Conservation (phyloP, 2,329 filamentous ascomycete genomes). For the Neocucurbitaria cava region DNA sequence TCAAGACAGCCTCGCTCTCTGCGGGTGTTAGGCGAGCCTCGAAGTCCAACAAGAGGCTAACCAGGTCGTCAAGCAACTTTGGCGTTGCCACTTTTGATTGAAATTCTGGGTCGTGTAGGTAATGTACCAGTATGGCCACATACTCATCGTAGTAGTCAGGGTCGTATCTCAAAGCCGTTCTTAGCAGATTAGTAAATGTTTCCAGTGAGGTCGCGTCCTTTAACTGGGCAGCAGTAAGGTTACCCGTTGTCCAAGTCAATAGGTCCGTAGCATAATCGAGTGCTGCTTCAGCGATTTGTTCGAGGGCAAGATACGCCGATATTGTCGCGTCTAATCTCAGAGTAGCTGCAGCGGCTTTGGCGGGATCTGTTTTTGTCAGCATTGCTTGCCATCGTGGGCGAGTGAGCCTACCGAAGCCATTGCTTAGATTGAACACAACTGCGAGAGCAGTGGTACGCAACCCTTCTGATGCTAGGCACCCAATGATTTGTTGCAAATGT, state of each 20-base stretch:
- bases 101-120: slow-evolving; percentile 45
- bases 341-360: slow-evolving; percentile 41
- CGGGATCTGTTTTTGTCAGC: slow-evolving; percentile 40
- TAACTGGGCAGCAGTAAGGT: slow-evolving; percentile 43
- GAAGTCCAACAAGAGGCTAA: slow-evolving; percentile 41
- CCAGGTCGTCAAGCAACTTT: slow-evolving; percentile 35
- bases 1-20: slow-evolving; percentile 36
- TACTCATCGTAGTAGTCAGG: slow-evolving; percentile 47
- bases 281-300: slow-evolving; percentile 39
- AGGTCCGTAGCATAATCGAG: slow-evolving; percentile 45
- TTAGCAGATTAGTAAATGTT: slow-evolving; percentile 37
- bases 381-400: background rate
- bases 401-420: slow-evolving; percentile 45
- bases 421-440: slow-evolving; percentile 55
- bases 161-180: slow-evolving; percentile 35
- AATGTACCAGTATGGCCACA: slow-evolving; percentile 41
- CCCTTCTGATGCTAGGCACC: slow-evolving; percentile 31
- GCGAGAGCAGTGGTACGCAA: slow-evolving; percentile 43
- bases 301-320: slow-evolving; percentile 28
- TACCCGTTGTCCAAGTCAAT: slow-evolving; percentile 44
- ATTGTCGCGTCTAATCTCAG: slow-evolving; percentile 44
- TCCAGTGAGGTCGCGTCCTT: slow-evolving; percentile 38
- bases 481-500: slow-evolving; percentile 34
- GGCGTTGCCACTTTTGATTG: slow-evolving; percentile 42
- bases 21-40: slow-evolving; percentile 36